Conservation (phyloP, 371 early-diverging fungal genomes). For the Catenaria anguillulae region DNA sequence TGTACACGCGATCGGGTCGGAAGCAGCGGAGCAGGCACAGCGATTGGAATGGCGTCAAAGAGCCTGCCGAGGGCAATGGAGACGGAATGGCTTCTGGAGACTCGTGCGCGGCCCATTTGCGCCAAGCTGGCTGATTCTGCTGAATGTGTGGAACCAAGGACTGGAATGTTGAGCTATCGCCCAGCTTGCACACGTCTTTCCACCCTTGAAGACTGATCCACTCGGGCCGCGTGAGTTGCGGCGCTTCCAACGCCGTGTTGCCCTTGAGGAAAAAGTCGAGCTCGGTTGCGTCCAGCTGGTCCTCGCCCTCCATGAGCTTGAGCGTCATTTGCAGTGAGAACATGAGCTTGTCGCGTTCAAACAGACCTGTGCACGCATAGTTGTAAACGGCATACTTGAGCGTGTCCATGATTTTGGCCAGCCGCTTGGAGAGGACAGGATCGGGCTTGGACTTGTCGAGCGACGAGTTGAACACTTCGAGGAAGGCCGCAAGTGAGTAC, state of each 20-base stretch:
- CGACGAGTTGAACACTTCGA: constrained; percentile 36
- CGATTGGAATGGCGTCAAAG: constrained; percentile 31
- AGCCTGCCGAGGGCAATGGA: constrained; percentile 29
- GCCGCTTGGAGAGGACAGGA: constrained; percentile 30
- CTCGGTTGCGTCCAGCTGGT: constrained; percentile 28
- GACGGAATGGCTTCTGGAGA: constrained; percentile 28
- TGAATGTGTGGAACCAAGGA: constrained; percentile 21
- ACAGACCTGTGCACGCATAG: constrained; percentile 42
- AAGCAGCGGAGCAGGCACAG: constrained; percentile 40
- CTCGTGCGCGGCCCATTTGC: constrained; percentile 29
- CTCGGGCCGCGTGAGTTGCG: constrained; percentile 24
- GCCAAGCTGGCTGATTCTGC: constrained; percentile 23
- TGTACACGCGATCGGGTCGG: constrained; percentile 38
- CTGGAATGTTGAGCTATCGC: constrained; percentile 24
- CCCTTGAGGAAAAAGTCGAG: constrained; percentile 46
- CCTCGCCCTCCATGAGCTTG: constrained; percentile 40
- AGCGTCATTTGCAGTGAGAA: constrained; percentile 46
- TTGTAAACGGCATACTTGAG: constrained; percentile 43
- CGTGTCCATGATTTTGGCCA: constrained; percentile 38
- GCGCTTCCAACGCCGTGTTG: constrained; percentile 33
- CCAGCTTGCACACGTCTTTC: constrained; percentile 30
- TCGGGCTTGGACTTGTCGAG: constrained; percentile 37
- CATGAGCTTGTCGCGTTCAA: constrained; percentile 44
- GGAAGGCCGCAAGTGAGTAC: constrained; percentile 37
- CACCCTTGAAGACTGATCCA: constrained; percentile 39